Base-by-base conservation (phyloP, 2,329 filamentous ascomycete species). In the Dactylellina drechsleri region DNA sequence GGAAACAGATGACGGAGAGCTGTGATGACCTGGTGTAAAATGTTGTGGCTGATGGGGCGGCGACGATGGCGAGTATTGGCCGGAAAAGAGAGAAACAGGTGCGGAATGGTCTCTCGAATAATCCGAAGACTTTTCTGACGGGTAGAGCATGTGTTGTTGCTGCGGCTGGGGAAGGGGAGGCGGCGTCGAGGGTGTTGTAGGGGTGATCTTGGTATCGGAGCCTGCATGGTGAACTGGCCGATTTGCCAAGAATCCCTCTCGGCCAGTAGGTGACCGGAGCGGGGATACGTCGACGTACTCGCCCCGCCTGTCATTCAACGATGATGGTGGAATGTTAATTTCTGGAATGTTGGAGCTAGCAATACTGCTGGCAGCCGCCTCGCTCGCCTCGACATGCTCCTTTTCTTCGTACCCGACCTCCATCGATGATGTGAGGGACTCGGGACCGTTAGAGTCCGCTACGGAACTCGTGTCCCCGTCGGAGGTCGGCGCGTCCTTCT, bases 341-440 rank as follows among this genome's bases (percentile, higher is more conserved):
- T 76, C 74, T 66, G 58, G 67, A 58, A 74, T 77, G 72, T 65
- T 76, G 41, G 20, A 13, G 61, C 41, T 59, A 65, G 53, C 54
- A 56, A 41, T 49, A 65, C 66, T 56, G 56, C 49, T 67, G 56
- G n/a, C 49, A 28, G 43, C 47, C 61, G 61, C 74, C 58, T 65
- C 62, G 47, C 31, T 66, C 50, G 64, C 70, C 40, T 71, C 61
- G 31, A 53, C 52, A 56, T 76, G 62, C 26, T 78, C 76, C 45
- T 77, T 74, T 47, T 76, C 74, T 43, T 77, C 68, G 62, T 76
- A 77, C 78, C 90, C 88, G 0, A 90, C 91, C 52, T 86, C 84
- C 5, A 89, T 84, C 10, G 85, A 84, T 23, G 88, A 83, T 15
- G 87, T 89, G 23, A 83, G 49, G 20, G 66, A 71, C 28, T 76